Conservation (phyloP, 768 basidiomycete species). For the Tricholoma hemisulphureum region DNA sequence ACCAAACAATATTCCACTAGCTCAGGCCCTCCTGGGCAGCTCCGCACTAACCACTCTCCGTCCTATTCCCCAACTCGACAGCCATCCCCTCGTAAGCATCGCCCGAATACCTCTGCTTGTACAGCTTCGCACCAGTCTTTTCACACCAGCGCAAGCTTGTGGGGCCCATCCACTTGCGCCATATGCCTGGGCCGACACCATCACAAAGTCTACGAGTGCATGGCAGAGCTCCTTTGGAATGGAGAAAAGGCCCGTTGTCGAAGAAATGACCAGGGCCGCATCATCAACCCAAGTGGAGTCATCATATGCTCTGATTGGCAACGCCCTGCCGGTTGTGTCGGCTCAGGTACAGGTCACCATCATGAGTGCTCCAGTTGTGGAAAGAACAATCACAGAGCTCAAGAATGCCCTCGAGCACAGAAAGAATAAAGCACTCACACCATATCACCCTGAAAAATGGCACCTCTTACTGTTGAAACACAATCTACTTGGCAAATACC, state of each 20-base stretch:
- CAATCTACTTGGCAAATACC: constrained; percentile 24
- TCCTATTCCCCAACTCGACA: not conserved
- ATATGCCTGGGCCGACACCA: constrained; percentile 32
- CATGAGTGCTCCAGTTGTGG: constrained; percentile 48
- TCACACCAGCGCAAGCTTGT: constrained; percentile 2
- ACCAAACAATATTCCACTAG: no score
- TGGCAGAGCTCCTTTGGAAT: no score
- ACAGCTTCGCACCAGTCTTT: constrained; percentile 1
- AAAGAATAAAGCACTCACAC: no score
- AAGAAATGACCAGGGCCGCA: no score
- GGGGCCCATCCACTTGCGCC: constrained; percentile 24
- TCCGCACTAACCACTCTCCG: no score
- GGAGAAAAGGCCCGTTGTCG: constrained; percentile 13
- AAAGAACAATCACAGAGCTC: no score
- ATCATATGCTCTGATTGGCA: constrained; percentile 38
- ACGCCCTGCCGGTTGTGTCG: constrained; percentile 20
- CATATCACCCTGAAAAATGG: constrained; percentile 32
- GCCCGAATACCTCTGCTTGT: not conserved
- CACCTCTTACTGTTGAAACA: constrained; percentile 11
- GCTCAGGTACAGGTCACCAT: constrained; percentile 16
- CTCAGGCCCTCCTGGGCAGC: no score
- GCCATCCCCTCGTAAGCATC: not conserved
- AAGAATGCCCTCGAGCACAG: no score
- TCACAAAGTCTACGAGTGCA: no score
- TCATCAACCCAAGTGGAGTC: constrained; percentile 15